Evolutionary conservation across 306 rosid species (phyloP).

Genomic region (Sophora flavescens): DNA sequence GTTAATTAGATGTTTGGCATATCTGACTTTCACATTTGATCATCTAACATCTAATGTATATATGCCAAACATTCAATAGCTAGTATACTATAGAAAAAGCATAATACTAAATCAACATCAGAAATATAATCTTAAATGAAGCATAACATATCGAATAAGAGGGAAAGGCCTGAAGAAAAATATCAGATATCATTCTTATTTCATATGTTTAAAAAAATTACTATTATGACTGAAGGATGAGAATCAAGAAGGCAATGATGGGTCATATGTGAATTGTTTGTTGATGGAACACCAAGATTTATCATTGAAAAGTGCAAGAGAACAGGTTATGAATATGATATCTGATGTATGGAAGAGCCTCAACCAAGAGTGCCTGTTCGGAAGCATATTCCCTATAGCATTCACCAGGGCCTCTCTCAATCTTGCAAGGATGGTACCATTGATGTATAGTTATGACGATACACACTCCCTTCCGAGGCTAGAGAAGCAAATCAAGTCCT

Average conservation of each 20-base stretch:
- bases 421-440: constrained; percentile 65
- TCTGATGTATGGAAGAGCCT: constrained; percentile 59
- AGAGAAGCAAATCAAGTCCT: constrained; percentile 46
- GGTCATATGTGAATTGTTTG: constrained; percentile 59
- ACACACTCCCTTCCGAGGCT: constrained; percentile 54
- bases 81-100: too few species aligned
- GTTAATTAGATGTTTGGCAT: too few species aligned
- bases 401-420: constrained; percentile 52
- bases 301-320: constrained; percentile 36
- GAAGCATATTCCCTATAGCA: constrained; percentile 39
- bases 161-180: too few species aligned
- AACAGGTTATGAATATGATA: constrained; percentile 43
- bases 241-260: constrained; percentile 47
- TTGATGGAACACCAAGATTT: constrained; percentile 43
- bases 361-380: constrained; percentile 55
- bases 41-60: too few species aligned
- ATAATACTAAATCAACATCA: too few species aligned
- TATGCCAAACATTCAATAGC: too few species aligned
- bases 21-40: too few species aligned
- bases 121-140: too few species aligned
- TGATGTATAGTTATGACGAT: constrained; percentile 61
- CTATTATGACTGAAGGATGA: constrained; percentile 41
- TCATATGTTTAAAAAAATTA: too few species aligned
- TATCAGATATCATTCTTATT: too few species aligned
- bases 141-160: too few species aligned